phyloP scores from a whole-genome alignment of 495 filamentous ascomycete genomes.

The Staphylotrichum longicolle region DNA sequence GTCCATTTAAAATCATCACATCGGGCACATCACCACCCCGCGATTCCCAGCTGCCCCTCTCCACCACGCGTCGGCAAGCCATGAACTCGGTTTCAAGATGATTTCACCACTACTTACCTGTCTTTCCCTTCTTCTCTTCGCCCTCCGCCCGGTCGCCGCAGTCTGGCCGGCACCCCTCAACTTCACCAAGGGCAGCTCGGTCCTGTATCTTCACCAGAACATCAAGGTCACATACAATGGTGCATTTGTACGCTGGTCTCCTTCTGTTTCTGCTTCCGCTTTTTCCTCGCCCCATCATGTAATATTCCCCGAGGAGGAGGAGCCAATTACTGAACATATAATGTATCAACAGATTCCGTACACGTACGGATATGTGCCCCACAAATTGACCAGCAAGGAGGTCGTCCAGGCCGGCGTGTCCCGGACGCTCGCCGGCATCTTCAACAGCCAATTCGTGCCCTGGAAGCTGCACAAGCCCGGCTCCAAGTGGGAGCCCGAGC shows the following conservation, averaged over 20 bases:
- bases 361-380: constrained; percentile 41
- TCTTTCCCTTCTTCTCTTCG: constrained; percentile 37
- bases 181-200: constrained; percentile 51
- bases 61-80: background rate
- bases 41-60: constrained; percentile 1
- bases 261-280: constrained; percentile 16
- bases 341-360: constrained; percentile 41
- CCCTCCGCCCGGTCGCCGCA: constrained; percentile 40
- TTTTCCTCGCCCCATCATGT: constrained; percentile 12
- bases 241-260: constrained; percentile 47
- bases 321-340: too few species aligned
- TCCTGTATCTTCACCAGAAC: constrained; percentile 55
- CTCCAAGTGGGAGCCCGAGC: constrained; percentile 59
- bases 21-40: background rate
- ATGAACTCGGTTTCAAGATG: constrained; percentile 25
- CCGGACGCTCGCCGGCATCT: constrained; percentile 50
- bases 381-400: constrained; percentile 43
- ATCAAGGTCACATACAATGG: constrained; percentile 58
- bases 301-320: constrained; percentile 12
- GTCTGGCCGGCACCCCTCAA: constrained; percentile 60
- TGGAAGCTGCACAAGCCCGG: constrained; percentile 70
- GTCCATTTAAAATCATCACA: background rate
- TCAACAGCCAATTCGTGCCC: constrained; percentile 63
- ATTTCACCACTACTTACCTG: constrained; percentile 33
- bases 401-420: constrained; percentile 51